Evolutionary conservation across 306 rosid species (phyloP).

Genomic region (barrel medic (Medicago truncatula)): DNA sequence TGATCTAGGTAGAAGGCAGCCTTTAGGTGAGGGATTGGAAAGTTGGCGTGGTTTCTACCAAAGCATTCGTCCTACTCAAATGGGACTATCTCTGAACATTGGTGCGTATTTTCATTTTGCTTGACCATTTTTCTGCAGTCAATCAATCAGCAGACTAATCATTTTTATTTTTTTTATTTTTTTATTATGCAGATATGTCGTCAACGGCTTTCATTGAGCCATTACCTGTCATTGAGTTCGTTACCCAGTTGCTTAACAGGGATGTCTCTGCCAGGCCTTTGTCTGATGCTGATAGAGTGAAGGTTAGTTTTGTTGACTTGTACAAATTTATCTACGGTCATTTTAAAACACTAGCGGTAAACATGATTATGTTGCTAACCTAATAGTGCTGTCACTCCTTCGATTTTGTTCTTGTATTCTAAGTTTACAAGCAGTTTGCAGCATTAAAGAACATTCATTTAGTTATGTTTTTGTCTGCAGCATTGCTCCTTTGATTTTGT

Average conservation of each 20-base stretch:
- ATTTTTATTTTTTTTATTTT: too few species aligned
- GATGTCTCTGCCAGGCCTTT: slow-evolving; percentile 79
- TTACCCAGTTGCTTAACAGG: slow-evolving; percentile 75
- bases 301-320: slow-evolving; percentile 56
- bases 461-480: not conserved
- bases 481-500: not conserved
- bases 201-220: slow-evolving; percentile 98
- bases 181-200: slow-evolving; percentile 81
- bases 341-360: not conserved
- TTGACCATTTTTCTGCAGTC: not conserved
- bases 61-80: slow-evolving; percentile 97
- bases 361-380: not conserved
- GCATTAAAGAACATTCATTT: not conserved
- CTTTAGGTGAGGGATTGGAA: slow-evolving; percentile 95
- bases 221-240: slow-evolving; percentile 89
- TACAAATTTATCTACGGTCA: not conserved
- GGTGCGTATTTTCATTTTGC: slow-evolving; percentile 47
- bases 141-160: not conserved
- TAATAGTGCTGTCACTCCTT: not conserved
- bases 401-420: not conserved
- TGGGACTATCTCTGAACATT: slow-evolving; percentile 92
- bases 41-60: slow-evolving; percentile 99
- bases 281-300: slow-evolving; percentile 90
- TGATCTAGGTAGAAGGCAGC: slow-evolving; percentile 77
- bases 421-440: not conserved